These are phyloP conservation scores for Geotrichum histeridarum DNA, from an alignment of 1,139 yeast genomes.

Conservation along the genomic window DNA sequence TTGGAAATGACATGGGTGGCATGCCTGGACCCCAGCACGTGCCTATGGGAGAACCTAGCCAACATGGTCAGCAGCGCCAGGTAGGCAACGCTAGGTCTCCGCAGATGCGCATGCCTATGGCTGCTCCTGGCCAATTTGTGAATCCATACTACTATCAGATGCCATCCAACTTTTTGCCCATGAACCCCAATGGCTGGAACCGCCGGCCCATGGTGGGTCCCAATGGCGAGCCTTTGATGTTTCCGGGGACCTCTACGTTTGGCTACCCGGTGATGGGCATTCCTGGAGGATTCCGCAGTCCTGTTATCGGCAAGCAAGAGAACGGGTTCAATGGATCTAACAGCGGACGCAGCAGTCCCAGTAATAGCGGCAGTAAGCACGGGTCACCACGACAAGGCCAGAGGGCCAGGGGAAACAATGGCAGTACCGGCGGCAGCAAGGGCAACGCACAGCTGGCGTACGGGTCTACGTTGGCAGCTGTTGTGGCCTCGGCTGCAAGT, in stretches of 20 bases:
- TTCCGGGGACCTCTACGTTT: background rate
- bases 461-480: slow-evolving; percentile 33
- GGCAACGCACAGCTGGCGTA: slow-evolving; percentile 31
- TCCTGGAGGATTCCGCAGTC: background rate
- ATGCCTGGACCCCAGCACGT: background rate
- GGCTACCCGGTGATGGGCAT: slow-evolving; percentile 3
- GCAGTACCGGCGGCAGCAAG: slow-evolving; percentile 33
- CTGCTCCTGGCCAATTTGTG: background rate
- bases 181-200: slow-evolving; percentile 4
- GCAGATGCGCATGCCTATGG: background rate
- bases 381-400: slow-evolving; percentile 42
- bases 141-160: slow-evolving; percentile 2
- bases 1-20: background rate
- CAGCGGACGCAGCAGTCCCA: slow-evolving; percentile 4
- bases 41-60: background rate
- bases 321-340: slow-evolving; percentile 2
- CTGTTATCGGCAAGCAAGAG: background rate
- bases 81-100: background rate
- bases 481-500: slow-evolving; percentile 34
- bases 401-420: slow-evolving; percentile 34
- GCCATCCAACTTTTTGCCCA: background rate
- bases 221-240: slow-evolving; percentile 1
- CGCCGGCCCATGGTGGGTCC: background rate
- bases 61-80: background rate
- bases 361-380: slow-evolving; percentile 36